Evolutionary conservation across 2,329 filamentous ascomycete species (phyloP), one percentile per base, ranked within the genome.

Genomic region (Sphaceloma murrayae): DNA sequence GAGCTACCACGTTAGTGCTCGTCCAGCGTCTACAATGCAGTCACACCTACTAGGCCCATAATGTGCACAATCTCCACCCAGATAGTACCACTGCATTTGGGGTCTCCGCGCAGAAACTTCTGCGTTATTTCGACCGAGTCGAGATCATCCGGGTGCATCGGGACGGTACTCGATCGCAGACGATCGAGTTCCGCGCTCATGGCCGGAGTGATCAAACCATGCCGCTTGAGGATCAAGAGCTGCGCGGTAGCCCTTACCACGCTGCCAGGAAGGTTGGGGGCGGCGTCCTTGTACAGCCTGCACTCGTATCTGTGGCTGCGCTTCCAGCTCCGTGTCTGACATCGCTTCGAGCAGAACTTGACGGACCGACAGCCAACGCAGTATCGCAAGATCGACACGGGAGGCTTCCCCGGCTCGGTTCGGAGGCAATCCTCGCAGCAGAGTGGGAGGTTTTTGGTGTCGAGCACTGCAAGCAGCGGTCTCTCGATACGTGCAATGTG

Each of bases 281-380:
- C 39, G 58, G 62, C 24, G 57, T 8, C 13, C 24, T 74, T 62
- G 43, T 73, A 70, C 5, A 73, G 64, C 19, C 69, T 65, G 54
- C 77, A 82, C 58, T 80, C 75, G 46, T 70, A 59, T 45, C 75
- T 77, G 61, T 82, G 77, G 7, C 66, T 64, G 13, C 67, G 63
- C 42, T 68, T 72, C 77, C 77, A 82, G 18, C 75, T 69, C 52
- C 68, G 65, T 32, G 64, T 60, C 61, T 82, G 77, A 55, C 77
- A 82, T 19, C 54, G 60, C 73, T 79, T 47, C 26, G 33, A 42
- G 56, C 77, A 81, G 56, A 80, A 81, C 50, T 65, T 70, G 2
- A 77, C 69, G 22, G 69, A 62, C 46, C 68, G 69, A 54, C 77
- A 81, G 5, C 72, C 73, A 2, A 69, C 68, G 54, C 77, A 81